Conservation (phyloP, 1,139 yeast genomes). For the Protomyces lactucae-debilis region DNA sequence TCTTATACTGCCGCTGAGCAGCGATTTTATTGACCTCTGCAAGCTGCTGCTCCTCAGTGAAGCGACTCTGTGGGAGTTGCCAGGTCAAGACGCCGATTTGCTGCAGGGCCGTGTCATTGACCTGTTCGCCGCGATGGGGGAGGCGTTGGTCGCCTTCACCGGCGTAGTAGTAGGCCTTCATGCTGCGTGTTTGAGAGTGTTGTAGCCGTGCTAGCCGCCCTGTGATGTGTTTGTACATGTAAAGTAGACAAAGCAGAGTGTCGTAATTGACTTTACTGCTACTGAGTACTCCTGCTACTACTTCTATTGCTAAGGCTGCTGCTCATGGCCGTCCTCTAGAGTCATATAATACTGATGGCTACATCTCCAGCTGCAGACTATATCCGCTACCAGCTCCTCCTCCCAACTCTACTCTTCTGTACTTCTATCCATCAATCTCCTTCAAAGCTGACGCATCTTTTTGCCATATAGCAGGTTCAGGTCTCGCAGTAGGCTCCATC, state of each 20-base stretch:
- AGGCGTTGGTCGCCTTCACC: slow-evolving; percentile 27
- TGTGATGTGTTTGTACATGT: background rate
- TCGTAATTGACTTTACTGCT: background rate
- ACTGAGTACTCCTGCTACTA: too few species aligned
- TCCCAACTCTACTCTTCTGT: background rate
- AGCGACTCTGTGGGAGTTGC: slow-evolving; percentile 39
- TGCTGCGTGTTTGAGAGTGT: background rate
- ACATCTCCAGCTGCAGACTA: background rate
- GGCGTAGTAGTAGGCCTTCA: slow-evolving; percentile 24
- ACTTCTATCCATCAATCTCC: background rate
- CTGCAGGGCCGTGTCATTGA: slow-evolving; percentile 49
- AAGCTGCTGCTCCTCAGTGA: slow-evolving; percentile 39
- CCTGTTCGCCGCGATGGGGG: slow-evolving; percentile 46
- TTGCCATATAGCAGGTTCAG: background rate
- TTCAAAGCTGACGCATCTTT: background rate
- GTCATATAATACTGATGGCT: background rate
- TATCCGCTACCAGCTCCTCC: background rate
- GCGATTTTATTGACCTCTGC: slow-evolving; percentile 67
- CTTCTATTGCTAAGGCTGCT: too few species aligned
- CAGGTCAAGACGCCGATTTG: slow-evolving; percentile 67
- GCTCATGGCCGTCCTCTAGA: too few species aligned
- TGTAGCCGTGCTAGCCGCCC: background rate
- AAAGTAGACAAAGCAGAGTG: background rate
- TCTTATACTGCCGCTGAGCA: slow-evolving; percentile 63
- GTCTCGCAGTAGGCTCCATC: slow-evolving; percentile 4